phyloP scores from a whole-genome alignment of 306 rosid species.

The Hylodesmum podocarpum region DNA sequence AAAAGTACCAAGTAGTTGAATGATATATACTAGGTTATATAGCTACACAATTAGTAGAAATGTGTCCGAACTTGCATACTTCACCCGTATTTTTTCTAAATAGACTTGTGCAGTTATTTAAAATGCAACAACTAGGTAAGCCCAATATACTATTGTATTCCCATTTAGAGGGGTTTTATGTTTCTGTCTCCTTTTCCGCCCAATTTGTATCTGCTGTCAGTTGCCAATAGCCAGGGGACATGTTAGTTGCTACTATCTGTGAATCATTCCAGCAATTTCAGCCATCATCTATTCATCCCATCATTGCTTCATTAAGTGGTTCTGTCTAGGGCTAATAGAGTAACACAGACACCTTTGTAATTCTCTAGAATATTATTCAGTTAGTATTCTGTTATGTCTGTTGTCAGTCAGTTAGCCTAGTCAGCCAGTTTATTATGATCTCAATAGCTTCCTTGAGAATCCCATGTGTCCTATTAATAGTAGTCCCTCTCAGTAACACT shows the following conservation, averaged over 20 bases:
- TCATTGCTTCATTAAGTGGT: neutral
- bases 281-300: neutral
- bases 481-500: too few relatives aligned
- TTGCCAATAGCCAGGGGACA: neutral
- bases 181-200: neutral
- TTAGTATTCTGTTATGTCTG: too few relatives aligned
- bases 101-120: neutral
- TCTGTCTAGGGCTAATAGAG: neutral
- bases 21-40: neutral
- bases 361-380: too few relatives aligned
- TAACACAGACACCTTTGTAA: too few relatives aligned
- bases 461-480: too few relatives aligned
- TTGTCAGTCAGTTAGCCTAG: too few relatives aligned
- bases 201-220: neutral
- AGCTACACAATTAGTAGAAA: too few relatives aligned
- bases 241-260: neutral
- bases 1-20: neutral
- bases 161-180: neutral
- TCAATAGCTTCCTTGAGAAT: too few relatives aligned
- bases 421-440: too few relatives aligned
- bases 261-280: neutral
- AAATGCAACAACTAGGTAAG: neutral
- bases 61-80: neutral
- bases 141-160: too few relatives aligned
- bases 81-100: neutral